Conservation (phyloP, 495 filamentous ascomycete genomes). For the Hypoxylon intermedium region DNA sequence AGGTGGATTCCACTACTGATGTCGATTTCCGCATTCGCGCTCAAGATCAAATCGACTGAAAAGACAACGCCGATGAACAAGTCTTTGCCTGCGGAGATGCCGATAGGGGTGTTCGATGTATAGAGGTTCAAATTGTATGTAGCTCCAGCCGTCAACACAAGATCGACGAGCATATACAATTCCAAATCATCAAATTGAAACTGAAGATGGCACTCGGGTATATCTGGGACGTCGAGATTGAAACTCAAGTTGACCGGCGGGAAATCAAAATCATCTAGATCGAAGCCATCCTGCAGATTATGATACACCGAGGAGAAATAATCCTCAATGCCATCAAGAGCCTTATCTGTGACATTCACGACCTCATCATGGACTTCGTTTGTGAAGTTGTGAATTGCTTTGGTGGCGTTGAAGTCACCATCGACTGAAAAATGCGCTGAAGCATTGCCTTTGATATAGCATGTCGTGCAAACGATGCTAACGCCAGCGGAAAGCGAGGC, state of each 20-base stretch:
- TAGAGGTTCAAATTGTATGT: conserved; percentile 60
- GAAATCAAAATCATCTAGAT: conserved; percentile 44
- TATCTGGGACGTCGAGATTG: conserved; percentile 48
- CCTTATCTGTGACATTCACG: conserved; percentile 41
- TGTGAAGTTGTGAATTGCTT: conserved; percentile 46
- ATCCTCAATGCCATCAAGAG: conserved; percentile 40
- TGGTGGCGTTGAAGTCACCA: conserved; percentile 49
- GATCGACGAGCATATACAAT: conserved; percentile 59
- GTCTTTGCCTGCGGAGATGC: conserved; percentile 47
- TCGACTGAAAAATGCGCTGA: conserved; percentile 50
- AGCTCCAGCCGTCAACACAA: conserved; percentile 48
- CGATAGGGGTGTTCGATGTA: conserved; percentile 52
- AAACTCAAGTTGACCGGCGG: conserved; percentile 48
- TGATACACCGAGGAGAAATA: conserved; percentile 19
- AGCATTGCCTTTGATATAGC: conserved; percentile 59
- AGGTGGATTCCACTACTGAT: conserved; percentile 62
- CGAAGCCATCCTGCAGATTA: conserved; percentile 41
- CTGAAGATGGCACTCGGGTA: conserved; percentile 51
- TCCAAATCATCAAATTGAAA: conserved; percentile 61
- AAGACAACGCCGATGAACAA: conserved; percentile 53
- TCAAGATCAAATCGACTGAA: conserved; percentile 57
- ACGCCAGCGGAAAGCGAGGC: conserved; percentile 30
- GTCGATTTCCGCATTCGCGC: conserved; percentile 53
- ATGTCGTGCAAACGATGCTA: conserved; percentile 57
- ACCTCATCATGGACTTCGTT: conserved; percentile 37